Evolutionary conservation across 1,284 basidiomycete species (phyloP).

Genomic region (Mrakiaceae sp.): DNA sequence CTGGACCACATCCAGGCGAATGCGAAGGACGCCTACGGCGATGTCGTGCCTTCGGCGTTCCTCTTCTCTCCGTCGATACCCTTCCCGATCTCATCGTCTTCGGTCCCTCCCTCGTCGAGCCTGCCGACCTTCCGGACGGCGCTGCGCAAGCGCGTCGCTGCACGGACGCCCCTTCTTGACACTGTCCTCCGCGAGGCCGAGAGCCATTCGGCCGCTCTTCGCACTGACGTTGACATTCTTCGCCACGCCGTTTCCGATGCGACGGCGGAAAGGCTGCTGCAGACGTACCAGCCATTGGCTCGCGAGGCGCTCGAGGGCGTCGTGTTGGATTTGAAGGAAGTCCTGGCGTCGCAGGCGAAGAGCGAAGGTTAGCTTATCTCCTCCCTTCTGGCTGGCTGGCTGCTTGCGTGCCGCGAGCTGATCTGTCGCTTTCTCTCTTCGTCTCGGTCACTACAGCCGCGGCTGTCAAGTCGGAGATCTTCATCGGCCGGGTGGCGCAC

Average conservation of each 20-base stretch:
- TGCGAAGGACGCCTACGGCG: conserved; percentile 19
- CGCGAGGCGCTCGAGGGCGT: conserved; percentile 21
- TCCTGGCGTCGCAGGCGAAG: conserved; percentile 22
- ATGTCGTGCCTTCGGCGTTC: conserved; percentile 26
- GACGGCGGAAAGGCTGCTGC: neutral
- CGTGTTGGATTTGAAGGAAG: conserved; percentile 22
- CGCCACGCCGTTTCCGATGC: conserved; percentile 18
- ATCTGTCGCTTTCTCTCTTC: neutral
- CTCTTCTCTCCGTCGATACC: conserved; percentile 28
- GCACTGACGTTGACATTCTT: conserved; percentile 26
- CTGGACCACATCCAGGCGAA: conserved; percentile 21
- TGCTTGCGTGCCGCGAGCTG: neutral
- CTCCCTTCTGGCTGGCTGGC: neutral
- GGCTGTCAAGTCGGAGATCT: conserved; percentile 28
- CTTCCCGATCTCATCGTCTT: conserved; percentile 18
- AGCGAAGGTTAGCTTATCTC: conserved; percentile 9
- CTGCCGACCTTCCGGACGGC: conserved; percentile 27
- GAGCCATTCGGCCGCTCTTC: conserved; percentile 22
- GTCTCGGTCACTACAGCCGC: conserved; percentile 18
- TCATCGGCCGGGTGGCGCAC: conserved; percentile 30
- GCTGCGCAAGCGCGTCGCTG: conserved; percentile 26
- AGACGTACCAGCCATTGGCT: conserved; percentile 22
- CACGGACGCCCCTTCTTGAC: conserved; percentile 31
- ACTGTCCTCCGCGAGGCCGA: conserved; percentile 27
- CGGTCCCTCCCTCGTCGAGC: conserved; percentile 10